Evolutionary conservation across 1,284 basidiomycete species (phyloP).

Genomic region (Anthracocystis setariae): DNA sequence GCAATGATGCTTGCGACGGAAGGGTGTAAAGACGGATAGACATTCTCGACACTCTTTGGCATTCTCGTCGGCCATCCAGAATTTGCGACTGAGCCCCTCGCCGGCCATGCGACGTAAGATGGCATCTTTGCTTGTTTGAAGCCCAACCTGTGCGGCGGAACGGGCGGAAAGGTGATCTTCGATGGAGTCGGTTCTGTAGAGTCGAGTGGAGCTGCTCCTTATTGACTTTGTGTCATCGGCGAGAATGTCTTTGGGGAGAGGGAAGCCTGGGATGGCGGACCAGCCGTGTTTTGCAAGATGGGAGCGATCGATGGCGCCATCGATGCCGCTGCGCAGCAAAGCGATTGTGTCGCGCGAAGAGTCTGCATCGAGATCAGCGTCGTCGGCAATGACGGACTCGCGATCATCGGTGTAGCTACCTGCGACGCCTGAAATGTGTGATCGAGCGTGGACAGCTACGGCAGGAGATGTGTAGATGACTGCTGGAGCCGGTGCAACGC

Average conservation of each 20-base stretch:
- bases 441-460: constrained; percentile 37
- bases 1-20: constrained; percentile 66
- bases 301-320: constrained; percentile 34
- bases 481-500: constrained; percentile 46
- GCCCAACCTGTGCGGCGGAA: constrained; percentile 41
- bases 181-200: constrained; percentile 46
- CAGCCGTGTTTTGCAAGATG: constrained; percentile 50
- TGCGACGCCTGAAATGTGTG: constrained; percentile 25
- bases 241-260: constrained; percentile 59
- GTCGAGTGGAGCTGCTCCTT: constrained; percentile 51
- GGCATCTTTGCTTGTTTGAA: constrained; percentile 60
- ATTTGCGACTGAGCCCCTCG: constrained; percentile 61
- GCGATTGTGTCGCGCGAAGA: constrained; percentile 38
- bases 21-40: constrained; percentile 61
- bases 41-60: constrained; percentile 77
- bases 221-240: constrained; percentile 61
- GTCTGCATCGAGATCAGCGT: constrained; percentile 39
- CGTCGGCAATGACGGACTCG: constrained; percentile 39
- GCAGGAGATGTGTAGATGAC: constrained; percentile 53
- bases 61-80: constrained; percentile 77
- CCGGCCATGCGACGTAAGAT: constrained; percentile 59
- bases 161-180: constrained; percentile 36
- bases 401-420: constrained; percentile 46
- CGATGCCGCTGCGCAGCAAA: constrained; percentile 29
- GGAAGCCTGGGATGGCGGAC: constrained; percentile 60